Base-by-base conservation (phyloP, 192 early-diverging fungal species). In the Paraglomus occultum region DNA sequence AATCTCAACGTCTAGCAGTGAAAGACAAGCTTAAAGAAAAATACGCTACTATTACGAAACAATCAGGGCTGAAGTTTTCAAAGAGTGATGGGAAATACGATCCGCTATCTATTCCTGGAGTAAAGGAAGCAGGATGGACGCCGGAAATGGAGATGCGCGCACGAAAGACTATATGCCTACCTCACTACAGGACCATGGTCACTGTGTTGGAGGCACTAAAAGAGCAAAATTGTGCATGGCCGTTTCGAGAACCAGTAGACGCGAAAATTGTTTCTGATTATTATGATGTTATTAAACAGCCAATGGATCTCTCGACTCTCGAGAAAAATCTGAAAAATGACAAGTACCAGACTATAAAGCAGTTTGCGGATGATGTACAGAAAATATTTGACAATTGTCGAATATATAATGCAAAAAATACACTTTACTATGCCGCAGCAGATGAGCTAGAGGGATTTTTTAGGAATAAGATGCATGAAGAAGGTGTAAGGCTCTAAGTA, bases 341-440 rank as follows among this genome's bases (percentile, higher is more conserved):
- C 71, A 85, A 86, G 47, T 99, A 99, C 72, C 46, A 76, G 40
- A 90, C 92, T 4, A 71, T 94, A 60, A 89, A 91, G 45, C 84
- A 88, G n/a, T 99, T 96, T 83, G 78, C 82, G 38, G 77, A 77
- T 5, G 97, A 98, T 69, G 88, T 88, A 22, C 84, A 84, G 78
- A 93, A 94, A 80, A 98, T 99, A 15, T 96, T 96, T 75, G 81
- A 91, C 60, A 99, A 99, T 76, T 94, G 93, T 75, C 82, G 88
- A 67, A 84, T 82, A 11, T 99, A 98, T 77, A 99, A 99, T 70
- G 91, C 89, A 48, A 91, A 94, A 69, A 79, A 84, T 23, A 94
- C 93, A 5, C 82, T 82, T 45, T 97, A 96, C 82, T 85, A 86
- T 67, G 86, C 89, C 62, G 94, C 89, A 43, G 93, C 93, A 6